Conservation (phyloP, 768 basidiomycete genomes). For the Tephrocybe sp. region DNA sequence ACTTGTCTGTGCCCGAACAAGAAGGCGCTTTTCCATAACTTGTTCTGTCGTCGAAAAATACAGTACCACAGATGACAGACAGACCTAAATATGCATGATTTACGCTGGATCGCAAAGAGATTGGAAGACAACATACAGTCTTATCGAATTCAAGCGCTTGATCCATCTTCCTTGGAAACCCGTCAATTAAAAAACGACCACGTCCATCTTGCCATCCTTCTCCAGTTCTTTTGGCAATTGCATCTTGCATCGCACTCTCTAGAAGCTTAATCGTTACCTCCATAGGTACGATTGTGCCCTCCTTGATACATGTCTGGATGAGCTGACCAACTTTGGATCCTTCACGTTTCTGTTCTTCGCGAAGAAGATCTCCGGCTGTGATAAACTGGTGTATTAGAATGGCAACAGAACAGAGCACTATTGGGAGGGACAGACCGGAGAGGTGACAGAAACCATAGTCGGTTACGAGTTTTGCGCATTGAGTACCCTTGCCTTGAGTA, state of each 20-base stretch:
- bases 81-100: constrained; percentile 52
- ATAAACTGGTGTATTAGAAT: constrained; percentile 9
- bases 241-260: constrained; percentile 83
- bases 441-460: constrained; percentile 91
- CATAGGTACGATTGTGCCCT: constrained; percentile 94
- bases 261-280: constrained; percentile 95
- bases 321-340: constrained; percentile 81
- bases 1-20: constrained; percentile 90
- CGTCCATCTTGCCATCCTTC: constrained; percentile 66
- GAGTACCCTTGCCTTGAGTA: constrained; percentile 91
- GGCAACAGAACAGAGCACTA: neutral
- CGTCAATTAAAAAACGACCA: constrained; percentile 93
- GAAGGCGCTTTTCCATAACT: constrained; percentile 80
- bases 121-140: constrained; percentile 44
- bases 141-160: constrained; percentile 92
- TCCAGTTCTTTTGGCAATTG: constrained; percentile 40
- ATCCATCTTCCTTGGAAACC: constrained; percentile 98
- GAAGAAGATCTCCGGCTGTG: constrained; percentile 93
- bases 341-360: constrained; percentile 87
- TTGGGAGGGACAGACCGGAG: constrained; percentile 57
- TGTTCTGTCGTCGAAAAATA: constrained; percentile 88
- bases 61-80: constrained; percentile 72
- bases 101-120: neutral
- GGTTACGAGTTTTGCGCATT: constrained; percentile 80
- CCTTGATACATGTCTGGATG: constrained; percentile 85